Base-by-base conservation (phyloP, 2,329 filamentous ascomycete species). In the Curvularia eragrostidis region DNA sequence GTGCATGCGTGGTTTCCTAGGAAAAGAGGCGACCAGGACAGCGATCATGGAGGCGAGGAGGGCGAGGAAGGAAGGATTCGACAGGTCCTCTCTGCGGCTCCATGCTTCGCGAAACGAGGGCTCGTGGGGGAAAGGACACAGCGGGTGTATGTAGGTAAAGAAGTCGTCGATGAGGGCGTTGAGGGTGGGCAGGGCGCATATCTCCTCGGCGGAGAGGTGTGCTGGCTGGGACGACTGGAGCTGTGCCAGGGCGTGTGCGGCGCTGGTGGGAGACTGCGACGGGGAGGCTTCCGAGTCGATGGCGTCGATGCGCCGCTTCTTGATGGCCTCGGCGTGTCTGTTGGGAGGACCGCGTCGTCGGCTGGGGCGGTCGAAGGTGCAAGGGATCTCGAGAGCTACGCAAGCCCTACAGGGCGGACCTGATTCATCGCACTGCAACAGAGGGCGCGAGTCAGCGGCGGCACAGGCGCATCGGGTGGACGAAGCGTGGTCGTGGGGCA, bases 91-190 rank as follows among this genome's bases (percentile, higher is more conserved):
- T 32, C 90, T 83, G 53, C 83, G 83, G 7, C 82, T 82, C 73
- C 91, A 90, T 1, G 87, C 87, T 60, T 87, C 84, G 21, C 89
- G 84, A 73, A 93, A 93, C 3, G 89, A 90, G 0, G 89, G 89
- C 71, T 93, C 89, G 74, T 93, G 90, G 0, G 90, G 90, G 56
- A 93, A 93, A 0, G 90, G 90, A 56, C 85, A 86, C 8, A 93
- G 82, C 1, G 90, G 90, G 66, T 93, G 89, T 52, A 93, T 89
- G 72, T 92, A 92, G 18, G 88, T 91, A 77, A 93, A 93, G 82
- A 91, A 93, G 78, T 93, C 90, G 73, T 93, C 89, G 56, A 93
- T 85, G 15, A 93, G 81, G 2, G 89, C 82, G 67, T 89, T 84
- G 51, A 93, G 79, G 10, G 89, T 86, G 7, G 85, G 84, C 74